Percentiles rank a stretch among this genome's conserved stretches.
These are phyloP conservation scores for Colletotrichum cordylinicola DNA, from an alignment of 2,329 filamentous ascomycete genomes.

Conservation along the genomic window DNA sequence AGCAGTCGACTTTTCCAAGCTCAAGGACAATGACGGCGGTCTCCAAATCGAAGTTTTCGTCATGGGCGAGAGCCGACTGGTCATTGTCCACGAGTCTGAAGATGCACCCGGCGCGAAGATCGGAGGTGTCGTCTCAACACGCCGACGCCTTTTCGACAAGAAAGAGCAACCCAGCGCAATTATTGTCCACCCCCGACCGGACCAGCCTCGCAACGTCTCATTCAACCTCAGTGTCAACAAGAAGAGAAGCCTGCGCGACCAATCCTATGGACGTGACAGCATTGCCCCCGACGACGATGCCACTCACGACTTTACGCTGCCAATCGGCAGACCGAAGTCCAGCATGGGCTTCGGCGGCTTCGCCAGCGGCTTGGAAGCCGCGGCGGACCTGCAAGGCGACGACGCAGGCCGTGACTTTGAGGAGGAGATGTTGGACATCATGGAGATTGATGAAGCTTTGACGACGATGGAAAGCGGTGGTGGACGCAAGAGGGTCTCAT, in stretches of 20 bases:
- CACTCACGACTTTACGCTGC: constrained; percentile 25
- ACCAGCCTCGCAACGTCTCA: constrained; percentile 41
- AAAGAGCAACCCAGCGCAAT: constrained; percentile 54
- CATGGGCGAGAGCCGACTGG: constrained; percentile 60
- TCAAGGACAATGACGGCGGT: constrained; percentile 38
- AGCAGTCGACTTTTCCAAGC: constrained; percentile 40
- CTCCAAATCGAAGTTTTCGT: constrained; percentile 60
- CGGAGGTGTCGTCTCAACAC: constrained; percentile 36
- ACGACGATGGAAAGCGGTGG: constrained; percentile 59
- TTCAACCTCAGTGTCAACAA: constrained; percentile 58
- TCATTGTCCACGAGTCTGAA: constrained; percentile 60
- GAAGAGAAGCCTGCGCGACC: constrained; percentile 16
- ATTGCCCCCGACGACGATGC: constrained; percentile 11
- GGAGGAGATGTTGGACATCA: constrained; percentile 67
- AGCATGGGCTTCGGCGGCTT: constrained; percentile 61
- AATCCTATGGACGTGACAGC: constrained; percentile 4
- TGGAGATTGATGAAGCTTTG: constrained; percentile 68
- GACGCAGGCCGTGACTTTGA: constrained; percentile 60
- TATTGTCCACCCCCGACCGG: constrained; percentile 56
- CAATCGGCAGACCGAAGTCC: constrained; percentile 34
- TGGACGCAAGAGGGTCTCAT: constrained; percentile 58
- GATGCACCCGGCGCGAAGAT: constrained; percentile 50
- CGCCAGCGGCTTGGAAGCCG: constrained; percentile 54
- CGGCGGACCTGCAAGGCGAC: constrained; percentile 58
- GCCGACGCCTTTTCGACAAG: constrained; percentile 32